Evolutionary conservation across 2,329 filamentous ascomycete genomes (phyloP).

Genomic region (Cladosporium sp.): DNA sequence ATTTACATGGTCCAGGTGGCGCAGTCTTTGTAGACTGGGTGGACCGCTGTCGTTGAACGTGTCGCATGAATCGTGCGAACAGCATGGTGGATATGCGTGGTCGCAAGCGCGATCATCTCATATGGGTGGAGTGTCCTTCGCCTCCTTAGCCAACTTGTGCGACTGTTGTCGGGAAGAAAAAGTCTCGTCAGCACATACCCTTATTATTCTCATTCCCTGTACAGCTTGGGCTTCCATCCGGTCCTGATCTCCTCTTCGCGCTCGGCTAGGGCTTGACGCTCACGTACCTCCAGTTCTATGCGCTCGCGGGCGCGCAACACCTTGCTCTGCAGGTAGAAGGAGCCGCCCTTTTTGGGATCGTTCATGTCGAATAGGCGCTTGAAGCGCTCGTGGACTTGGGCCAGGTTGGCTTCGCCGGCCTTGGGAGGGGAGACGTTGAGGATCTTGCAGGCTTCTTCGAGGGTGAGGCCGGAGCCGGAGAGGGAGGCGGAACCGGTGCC

Average conservation of each 20-base stretch:
- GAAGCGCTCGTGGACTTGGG: slow-evolving; percentile 80
- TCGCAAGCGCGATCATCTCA: neutral
- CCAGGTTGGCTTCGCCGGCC: slow-evolving; percentile 73
- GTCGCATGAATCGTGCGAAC: neutral
- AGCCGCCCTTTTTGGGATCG: slow-evolving; percentile 91
- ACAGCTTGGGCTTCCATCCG: slow-evolving; percentile 93
- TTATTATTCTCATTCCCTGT: slow-evolving; percentile 66
- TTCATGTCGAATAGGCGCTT: slow-evolving; percentile 94
- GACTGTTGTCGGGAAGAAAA: slow-evolving; percentile 14
- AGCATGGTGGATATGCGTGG: neutral
- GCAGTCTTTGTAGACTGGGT: neutral
- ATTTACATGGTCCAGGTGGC: slow-evolving; percentile 13
- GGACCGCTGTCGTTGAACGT: neutral
- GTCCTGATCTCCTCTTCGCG: slow-evolving; percentile 77
- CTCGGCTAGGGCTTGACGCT: slow-evolving; percentile 68
- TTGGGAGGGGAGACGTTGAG: slow-evolving; percentile 90
- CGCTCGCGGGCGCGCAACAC: slow-evolving; percentile 86
- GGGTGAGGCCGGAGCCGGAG: slow-evolving; percentile 72
- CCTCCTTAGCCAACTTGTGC: slow-evolving; percentile 21
- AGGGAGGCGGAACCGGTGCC: slow-evolving; percentile 53
- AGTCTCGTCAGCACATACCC: slow-evolving; percentile 22
- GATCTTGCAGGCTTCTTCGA: slow-evolving; percentile 96
- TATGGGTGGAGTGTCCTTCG: slow-evolving; percentile 12
- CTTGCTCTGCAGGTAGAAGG: slow-evolving; percentile 98
- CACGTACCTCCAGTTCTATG: slow-evolving; percentile 81